Percentiles rank a stretch among this genome's conserved stretches.
phyloP scores from a whole-genome alignment of 108 stramenopile species.

The Parietichytrium sp. region DNA sequence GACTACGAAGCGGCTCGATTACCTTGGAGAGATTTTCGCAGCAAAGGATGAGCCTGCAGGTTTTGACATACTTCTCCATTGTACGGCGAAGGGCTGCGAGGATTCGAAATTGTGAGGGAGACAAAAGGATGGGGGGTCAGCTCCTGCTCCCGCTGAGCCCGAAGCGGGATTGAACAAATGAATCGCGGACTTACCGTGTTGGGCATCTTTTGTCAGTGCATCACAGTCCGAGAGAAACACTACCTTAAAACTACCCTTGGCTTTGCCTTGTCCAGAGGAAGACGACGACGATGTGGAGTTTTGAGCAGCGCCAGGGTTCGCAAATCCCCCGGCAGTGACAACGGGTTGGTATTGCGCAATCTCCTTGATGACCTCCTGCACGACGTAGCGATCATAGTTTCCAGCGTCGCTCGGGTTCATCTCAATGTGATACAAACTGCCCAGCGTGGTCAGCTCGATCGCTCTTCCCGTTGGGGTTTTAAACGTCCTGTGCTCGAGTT shows the following conservation, averaged over 20 bases:
- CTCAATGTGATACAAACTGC: slow-evolving; percentile 91
- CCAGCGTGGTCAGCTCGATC: slow-evolving; percentile 89
- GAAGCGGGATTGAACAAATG: not conserved
- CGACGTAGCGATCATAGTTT: slow-evolving; percentile 87
- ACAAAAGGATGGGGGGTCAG: not conserved
- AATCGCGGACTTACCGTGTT: too few species aligned
- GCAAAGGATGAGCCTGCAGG: slow-evolving; percentile 88
- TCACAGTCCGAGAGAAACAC: slow-evolving; percentile 91
- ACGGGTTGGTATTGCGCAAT: slow-evolving; percentile 67
- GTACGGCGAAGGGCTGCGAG: slow-evolving; percentile 86
- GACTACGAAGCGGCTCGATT: slow-evolving; percentile 88
- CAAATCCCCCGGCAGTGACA: not conserved
- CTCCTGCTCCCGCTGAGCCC: not conserved
- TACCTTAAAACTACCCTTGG: slow-evolving; percentile 69
- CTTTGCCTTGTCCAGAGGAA: not conserved
- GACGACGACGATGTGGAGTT: not conserved
- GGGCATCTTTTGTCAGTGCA: slow-evolving; percentile 81
- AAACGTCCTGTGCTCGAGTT: slow-evolving; percentile 54
- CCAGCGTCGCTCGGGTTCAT: slow-evolving; percentile 93
- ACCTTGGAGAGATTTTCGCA: slow-evolving; percentile 83
- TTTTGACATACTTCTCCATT: slow-evolving; percentile 92
- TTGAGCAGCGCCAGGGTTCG: not conserved
- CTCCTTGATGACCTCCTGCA: slow-evolving; percentile 98
- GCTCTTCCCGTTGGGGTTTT: slow-evolving; percentile 77
- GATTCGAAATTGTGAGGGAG: not conserved